phyloP scores from a whole-genome alignment of 306 rosid genomes.

The Citrullus colocynthis region DNA sequence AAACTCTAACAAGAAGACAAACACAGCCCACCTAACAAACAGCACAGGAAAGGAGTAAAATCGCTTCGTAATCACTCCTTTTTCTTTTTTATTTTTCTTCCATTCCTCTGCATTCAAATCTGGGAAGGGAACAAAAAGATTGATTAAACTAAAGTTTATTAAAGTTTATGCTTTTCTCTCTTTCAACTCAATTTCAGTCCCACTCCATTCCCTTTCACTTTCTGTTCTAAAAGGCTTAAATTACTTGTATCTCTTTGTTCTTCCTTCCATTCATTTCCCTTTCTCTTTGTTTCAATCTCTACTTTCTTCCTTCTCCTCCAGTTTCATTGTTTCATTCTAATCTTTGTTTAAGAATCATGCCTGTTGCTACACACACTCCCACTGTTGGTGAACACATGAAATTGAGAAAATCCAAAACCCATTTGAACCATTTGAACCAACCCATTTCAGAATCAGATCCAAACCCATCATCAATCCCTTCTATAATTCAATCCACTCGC shows the following conservation, averaged over 20 bases:
- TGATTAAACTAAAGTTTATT: constrained; percentile 1
- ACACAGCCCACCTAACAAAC: constrained; percentile 46
- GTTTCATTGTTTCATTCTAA: neutral
- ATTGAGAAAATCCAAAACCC: constrained; percentile 60
- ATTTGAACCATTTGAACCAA: constrained; percentile 29
- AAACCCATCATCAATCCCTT: constrained; percentile 29
- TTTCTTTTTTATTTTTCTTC: neutral
- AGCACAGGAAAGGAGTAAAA: constrained; percentile 8
- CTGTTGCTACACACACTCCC: constrained; percentile 29
- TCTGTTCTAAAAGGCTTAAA: neutral
- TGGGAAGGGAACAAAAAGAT: constrained; percentile 4
- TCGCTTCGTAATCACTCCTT: neutral
- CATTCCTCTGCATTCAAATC: neutral
- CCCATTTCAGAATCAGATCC: constrained; percentile 53
- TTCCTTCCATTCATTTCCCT: neutral
- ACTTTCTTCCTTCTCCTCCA: neutral
- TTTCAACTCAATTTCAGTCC: constrained; percentile 9
- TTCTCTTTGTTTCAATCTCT: neutral
- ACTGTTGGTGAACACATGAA: constrained; percentile 33
- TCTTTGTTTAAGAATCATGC: constrained; percentile 31
- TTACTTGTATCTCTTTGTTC: neutral
- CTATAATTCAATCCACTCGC: constrained; percentile 47
- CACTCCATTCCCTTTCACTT: constrained; percentile 16
- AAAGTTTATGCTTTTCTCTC: constrained; percentile 5
- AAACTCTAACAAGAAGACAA: constrained; percentile 54